Base-by-base conservation (phyloP, 2,329 filamentous ascomycete species). In the Fusarium equiseti region DNA sequence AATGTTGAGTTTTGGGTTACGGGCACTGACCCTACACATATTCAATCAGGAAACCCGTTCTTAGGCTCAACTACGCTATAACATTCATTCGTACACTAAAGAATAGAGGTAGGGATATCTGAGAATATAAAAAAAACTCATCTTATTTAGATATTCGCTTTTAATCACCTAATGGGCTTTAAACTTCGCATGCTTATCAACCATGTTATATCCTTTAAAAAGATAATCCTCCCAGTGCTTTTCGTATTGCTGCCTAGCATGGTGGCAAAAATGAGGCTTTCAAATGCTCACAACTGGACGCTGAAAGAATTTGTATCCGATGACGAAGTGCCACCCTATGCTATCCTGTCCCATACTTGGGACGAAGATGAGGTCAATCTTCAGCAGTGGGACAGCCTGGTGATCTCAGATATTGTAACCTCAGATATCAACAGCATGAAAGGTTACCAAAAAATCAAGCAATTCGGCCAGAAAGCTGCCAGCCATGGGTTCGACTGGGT, bases 361-460 rank as follows among this genome's bases (percentile, higher is more conserved):
- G 42, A 44, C 1, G 20, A 43, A 0, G 35, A 61, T 7, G 53
- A 61, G 12, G 59, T 59, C 1, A 59, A 43, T 0, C 40, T 61
- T 3, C 53, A 61, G 12, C 52, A 61, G 9, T 43, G 49, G 35
- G 35, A 15, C 3, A 44, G 59, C 5, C 8, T 49, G 16, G 38
- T 16, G 38, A n/a, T 16, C 38, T 40, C 16, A n/a, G 4, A 40
- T 40, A 40, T 40, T 10, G 18, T 40, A 20, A 5, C 26, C 6
- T 3, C 53, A 32, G 1, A 32, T 61, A 4, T 27, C 18, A 18
- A 53, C 49, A 11, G 35, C 4, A 59, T 44, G 1, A 35, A 13
- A n/a, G 59, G 59, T 4, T 59, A 61, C 27, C 29, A n/a, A 20
- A 61, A 61, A 16, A 61, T 61, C 8, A 35, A 49, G 3, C 43